phyloP scores from a whole-genome alignment of 495 filamentous ascomycete species.

The Aspergillus nanangensis region DNA sequence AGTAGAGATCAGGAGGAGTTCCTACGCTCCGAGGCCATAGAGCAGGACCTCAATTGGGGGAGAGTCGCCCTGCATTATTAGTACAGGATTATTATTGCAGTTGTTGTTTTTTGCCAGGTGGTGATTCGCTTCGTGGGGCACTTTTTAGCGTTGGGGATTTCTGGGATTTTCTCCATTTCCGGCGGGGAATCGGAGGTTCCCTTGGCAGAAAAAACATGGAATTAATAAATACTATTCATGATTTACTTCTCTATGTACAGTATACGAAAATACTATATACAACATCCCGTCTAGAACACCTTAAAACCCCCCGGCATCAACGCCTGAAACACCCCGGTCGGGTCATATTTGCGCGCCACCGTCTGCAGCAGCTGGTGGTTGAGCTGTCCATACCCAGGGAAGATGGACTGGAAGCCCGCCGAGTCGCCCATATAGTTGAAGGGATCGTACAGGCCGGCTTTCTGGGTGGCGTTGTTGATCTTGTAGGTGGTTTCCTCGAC shows the following conservation, averaged over 20 bases:
- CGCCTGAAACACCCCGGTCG: constrained; percentile 23
- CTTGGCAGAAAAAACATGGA: too few species aligned
- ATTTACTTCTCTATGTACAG: too few species aligned
- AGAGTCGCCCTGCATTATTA: too few species aligned
- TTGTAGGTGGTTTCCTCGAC: constrained; percentile 28
- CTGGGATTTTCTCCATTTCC: too few species aligned
- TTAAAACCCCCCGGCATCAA: constrained; percentile 32
- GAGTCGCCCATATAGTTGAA: constrained; percentile 34
- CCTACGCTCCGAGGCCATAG: background rate
- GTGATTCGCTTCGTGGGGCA: too few species aligned
- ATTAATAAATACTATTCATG: too few species aligned
- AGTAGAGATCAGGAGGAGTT: background rate
- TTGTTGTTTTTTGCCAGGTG: too few species aligned
- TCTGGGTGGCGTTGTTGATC: constrained; percentile 30
- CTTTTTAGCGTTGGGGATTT: too few species aligned
- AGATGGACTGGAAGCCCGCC: constrained; percentile 28
- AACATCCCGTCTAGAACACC: too few species aligned
- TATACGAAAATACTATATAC: too few species aligned
- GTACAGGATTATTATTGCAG: too few species aligned
- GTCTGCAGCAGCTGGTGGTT: constrained; percentile 21
- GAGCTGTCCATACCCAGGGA: constrained; percentile 29
- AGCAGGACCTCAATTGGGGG: background rate
- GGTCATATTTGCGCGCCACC: constrained; percentile 28
- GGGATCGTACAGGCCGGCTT: constrained; percentile 24
- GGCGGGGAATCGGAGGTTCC: too few species aligned